Base-by-base conservation (phyloP, 179 eudicot genomes). In the Pouteria campechiana region DNA sequence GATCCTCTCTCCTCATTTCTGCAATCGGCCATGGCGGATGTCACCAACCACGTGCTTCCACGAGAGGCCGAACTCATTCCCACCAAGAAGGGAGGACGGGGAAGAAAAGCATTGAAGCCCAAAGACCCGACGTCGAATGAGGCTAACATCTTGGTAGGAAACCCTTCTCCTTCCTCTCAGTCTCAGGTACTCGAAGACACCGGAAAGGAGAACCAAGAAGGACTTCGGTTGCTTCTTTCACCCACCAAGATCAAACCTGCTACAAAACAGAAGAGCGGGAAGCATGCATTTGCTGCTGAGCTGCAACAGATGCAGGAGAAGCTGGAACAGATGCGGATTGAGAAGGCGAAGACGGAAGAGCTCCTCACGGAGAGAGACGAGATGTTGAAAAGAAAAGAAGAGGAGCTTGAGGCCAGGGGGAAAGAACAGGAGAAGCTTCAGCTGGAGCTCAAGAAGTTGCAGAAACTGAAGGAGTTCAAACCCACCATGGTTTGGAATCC, bases 381-480 rank as follows among this genome's bases (percentile, higher is more conserved):
- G 63, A 53, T 54, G 5, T 43, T 83, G 71, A 76, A 61, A 69
- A 38, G 56, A 65, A 86, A 69, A 51, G 93, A 82, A 22, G 81
- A 74, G 28, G 81, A 69, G 63, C 58, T 72, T 2, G 65, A 55
- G 30, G 52, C 56, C n/a, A 52, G 57, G 7, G 74, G 58, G 5
- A 14, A 21, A 23, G 89, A 78, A 45, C 78, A 83, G 24, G 76
- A 70, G 51, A 75, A 71, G 55, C 72, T 83, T 47, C 72, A 76
- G 48, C 40, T 29, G 33, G 92, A 88, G 70, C 61, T 88, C 45
- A 88, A 73, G 60, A 88, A 80, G 55, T 58, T 88, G 85, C 88
- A 84, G 71, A 88, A 88, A 46, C 34, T 75, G 59, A 88, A 88
- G 68, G 97, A 88, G 52, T 88, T 88, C 45, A 88, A 84, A 25